A percentile compares a stretch with the other conserved stretches of the same genome.
These are phyloP conservation scores for Lichtheimia corymbifera DNA, from an alignment of 371 early-diverging fungal genomes.

Conservation along the genomic window DNA sequence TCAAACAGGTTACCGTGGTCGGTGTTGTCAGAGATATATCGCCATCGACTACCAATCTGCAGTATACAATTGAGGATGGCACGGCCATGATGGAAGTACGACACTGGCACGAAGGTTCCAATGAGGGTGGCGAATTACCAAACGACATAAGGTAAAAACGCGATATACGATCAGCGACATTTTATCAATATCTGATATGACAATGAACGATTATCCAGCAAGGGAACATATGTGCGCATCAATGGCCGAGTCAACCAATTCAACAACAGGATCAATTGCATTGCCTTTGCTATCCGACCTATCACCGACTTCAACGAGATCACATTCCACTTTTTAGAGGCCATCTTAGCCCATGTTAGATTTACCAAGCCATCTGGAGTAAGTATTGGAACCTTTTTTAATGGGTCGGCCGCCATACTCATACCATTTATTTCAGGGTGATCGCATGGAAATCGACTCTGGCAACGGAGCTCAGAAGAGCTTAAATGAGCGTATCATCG, in stretches of 20 bases:
- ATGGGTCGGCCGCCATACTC: too few relatives aligned
- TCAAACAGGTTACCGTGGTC: constrained; percentile 57
- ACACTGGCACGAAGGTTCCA: constrained; percentile 52
- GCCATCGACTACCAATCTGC: constrained; percentile 54
- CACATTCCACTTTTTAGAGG: constrained; percentile 69
- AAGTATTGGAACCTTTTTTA: neutral
- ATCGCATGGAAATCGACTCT: constrained; percentile 5
- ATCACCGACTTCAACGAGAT: constrained; percentile 77
- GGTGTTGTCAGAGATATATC: constrained; percentile 62
- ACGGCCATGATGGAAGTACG: constrained; percentile 73
- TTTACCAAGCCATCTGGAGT: constrained; percentile 31
- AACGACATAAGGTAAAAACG: too few relatives aligned
- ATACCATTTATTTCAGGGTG: neutral
- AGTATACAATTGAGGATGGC: constrained; percentile 79
- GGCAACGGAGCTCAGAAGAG: constrained; percentile 6
- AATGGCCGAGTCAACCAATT: constrained; percentile 68
- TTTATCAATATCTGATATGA: neutral
- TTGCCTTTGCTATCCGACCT: constrained; percentile 56
- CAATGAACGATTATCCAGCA: constrained; percentile 21
- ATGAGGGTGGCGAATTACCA: too few relatives aligned
- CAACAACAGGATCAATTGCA: constrained; percentile 50
- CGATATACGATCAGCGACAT: too few relatives aligned
- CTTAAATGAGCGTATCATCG: constrained; percentile 23
- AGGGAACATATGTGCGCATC: constrained; percentile 66
- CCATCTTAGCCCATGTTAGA: constrained; percentile 60